phyloP scores from a whole-genome alignment of 1,284 basidiomycete species.

The Ustilago nuda region DNA sequence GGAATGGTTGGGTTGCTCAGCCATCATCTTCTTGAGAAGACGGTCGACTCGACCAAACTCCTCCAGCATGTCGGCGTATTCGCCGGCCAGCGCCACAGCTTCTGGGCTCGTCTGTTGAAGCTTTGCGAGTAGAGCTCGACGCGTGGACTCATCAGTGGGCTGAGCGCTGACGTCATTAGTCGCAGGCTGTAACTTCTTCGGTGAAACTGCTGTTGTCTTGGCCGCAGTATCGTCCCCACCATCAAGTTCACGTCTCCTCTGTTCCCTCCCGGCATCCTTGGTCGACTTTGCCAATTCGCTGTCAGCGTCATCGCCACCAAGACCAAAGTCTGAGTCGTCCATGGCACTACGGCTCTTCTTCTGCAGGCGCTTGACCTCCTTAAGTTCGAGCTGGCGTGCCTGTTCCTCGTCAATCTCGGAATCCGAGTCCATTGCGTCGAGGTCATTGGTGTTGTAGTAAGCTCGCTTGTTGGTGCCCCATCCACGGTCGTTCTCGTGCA shows the following conservation, averaged over 20 bases:
- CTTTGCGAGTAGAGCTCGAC: slow-evolving; percentile 75
- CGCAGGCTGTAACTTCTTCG: slow-evolving; percentile 2
- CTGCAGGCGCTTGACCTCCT: slow-evolving; percentile 86
- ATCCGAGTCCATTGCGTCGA: slow-evolving; percentile 64
- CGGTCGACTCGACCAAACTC: slow-evolving; percentile 74
- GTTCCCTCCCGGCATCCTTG: slow-evolving; percentile 55
- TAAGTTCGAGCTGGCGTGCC: slow-evolving; percentile 78
- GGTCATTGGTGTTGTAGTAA: slow-evolving; percentile 66
- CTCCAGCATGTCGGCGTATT: slow-evolving; percentile 72
- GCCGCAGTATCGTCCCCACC: slow-evolving; percentile 14
- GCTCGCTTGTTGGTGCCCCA: slow-evolving; percentile 67
- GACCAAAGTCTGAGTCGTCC: slow-evolving; percentile 84
- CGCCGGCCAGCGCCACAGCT: slow-evolving; percentile 73
- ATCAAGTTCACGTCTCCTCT: slow-evolving; percentile 57
- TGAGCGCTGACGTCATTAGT: not conserved
- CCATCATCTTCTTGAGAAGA: slow-evolving; percentile 75
- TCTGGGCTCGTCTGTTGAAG: slow-evolving; percentile 85
- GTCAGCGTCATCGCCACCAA: slow-evolving; percentile 74
- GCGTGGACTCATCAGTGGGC: slow-evolving; percentile 16
- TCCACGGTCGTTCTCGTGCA: slow-evolving; percentile 72
- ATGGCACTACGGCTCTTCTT: slow-evolving; percentile 79
- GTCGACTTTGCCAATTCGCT: slow-evolving; percentile 46
- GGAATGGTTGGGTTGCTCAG: slow-evolving; percentile 72
- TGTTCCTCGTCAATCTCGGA: slow-evolving; percentile 70
- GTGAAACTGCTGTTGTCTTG: not conserved